phyloP scores from a whole-genome alignment of 768 basidiomycete species.

The Candolleomyces eurysporus region DNA sequence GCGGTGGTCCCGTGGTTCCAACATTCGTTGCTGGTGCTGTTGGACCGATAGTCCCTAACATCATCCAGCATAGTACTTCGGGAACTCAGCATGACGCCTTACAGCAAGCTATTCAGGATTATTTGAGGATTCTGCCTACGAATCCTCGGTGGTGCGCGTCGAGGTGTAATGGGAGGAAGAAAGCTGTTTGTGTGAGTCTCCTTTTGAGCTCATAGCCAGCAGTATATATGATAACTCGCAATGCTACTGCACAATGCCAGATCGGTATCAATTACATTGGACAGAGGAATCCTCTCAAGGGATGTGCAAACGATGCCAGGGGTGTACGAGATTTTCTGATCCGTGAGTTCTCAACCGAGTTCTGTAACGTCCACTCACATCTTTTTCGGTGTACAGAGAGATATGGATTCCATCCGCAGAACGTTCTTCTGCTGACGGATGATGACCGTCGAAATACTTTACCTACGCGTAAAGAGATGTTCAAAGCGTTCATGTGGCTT shows the following conservation, averaged over 20 bases:
- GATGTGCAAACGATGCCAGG: constrained; percentile 80
- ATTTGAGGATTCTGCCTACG: not conserved
- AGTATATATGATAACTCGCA: not conserved
- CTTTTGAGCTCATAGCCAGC: not conserved
- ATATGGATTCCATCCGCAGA: constrained; percentile 53
- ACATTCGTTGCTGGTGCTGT: too few relatives aligned
- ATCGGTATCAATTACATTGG: constrained; percentile 82
- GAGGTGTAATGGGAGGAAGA: constrained; percentile 73
- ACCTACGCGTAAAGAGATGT: constrained; percentile 47
- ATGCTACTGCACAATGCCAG: constrained; percentile 24
- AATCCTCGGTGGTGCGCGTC: constrained; percentile 31
- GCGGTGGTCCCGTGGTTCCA: too few relatives aligned
- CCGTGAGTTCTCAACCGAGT: constrained; percentile 31
- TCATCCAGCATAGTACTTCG: too few relatives aligned
- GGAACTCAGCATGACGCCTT: too few relatives aligned
- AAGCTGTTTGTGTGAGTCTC: constrained; percentile 72
- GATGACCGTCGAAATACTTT: constrained; percentile 41
- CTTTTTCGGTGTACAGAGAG: constrained; percentile 18
- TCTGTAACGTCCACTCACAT: too few relatives aligned
- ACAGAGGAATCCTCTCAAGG: constrained; percentile 57
- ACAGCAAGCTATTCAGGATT: not conserved
- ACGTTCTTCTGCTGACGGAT: constrained; percentile 72
- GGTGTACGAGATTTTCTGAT: constrained; percentile 69
- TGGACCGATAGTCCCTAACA: too few relatives aligned
- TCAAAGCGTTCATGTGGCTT: constrained; percentile 55